Base-by-base conservation (phyloP, 495 filamentous ascomycete genomes). In the Hyaloscypha finlandica region DNA sequence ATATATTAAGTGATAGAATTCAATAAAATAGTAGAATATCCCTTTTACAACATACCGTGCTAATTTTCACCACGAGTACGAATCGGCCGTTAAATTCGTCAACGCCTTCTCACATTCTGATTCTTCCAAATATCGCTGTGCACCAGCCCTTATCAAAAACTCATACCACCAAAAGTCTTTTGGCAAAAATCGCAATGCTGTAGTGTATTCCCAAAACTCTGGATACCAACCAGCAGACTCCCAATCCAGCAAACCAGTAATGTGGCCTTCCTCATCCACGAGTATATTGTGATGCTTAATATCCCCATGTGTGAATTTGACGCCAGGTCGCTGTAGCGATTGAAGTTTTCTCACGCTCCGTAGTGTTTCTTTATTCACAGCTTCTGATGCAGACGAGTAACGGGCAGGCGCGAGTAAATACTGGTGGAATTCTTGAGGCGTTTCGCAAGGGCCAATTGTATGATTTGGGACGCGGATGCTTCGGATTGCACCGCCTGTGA, bases 131-230 rank as follows among this genome's bases (percentile, higher is more conserved):
- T 62, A 62, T 45, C 22, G 35, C 35, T 51, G 6, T 48, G 59
- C 59, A 29, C 59, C 59, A 51, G 25, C 25, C 8, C 52, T 8
- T 6, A 62, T 62, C 39, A 62, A 51, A 62, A 62, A 62, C 35
- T 62, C 37, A 39, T 48, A 62, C 59, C 59, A 62, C 37, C 59
- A 62, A 62, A 62, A 62, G 59, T 62, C 37, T 31, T 62, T 45
- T 45, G 59, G 59, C 59, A 62, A 1, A 51, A 62, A 62, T 62
- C 59, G 16, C 39, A 62, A 8, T 45, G 59, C 59, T 31, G 37
- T 77, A 37, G 78, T 79, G 72, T 79, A 83, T 71, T 84, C 82
- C 81, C 80, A 84, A 65, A 82, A 82, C 3, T 80, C 79, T 3
- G 82, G 79, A 71, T 79, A 82, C 81, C 81, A 83, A 3, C 81